These are phyloP conservation scores for Fusarium fujikuroi DNA, from an alignment of 2,329 filamentous ascomycete species.

Conservation along the genomic window DNA sequence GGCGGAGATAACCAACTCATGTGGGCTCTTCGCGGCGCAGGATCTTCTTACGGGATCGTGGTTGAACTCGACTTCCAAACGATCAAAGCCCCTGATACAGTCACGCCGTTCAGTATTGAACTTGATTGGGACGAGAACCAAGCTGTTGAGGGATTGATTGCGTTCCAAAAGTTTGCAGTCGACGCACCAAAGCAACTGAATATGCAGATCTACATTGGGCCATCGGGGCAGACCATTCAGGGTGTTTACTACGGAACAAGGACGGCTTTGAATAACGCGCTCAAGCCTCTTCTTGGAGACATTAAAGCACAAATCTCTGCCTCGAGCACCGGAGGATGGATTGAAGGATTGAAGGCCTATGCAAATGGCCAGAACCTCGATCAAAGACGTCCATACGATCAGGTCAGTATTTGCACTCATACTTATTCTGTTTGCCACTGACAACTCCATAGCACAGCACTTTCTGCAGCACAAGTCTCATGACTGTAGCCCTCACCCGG, in stretches of 20 bases:
- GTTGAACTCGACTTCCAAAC: conserved; percentile 45
- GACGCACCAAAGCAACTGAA: conserved; percentile 45
- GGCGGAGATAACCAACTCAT: conserved; percentile 41
- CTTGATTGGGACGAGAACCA: conserved; percentile 31
- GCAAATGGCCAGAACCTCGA: conserved; percentile 33
- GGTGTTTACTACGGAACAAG: conserved; percentile 45
- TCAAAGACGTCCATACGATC: conserved; percentile 41
- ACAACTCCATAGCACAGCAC: conserved; percentile 40
- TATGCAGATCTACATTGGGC: conserved; percentile 41
- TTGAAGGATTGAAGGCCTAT: conserved; percentile 40
- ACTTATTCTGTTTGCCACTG: not conserved
- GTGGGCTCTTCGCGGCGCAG: conserved; percentile 47
- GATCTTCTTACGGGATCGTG: conserved; percentile 48
- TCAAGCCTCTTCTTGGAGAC: conserved; percentile 37
- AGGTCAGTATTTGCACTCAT: conserved; percentile 8
- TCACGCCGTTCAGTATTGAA: conserved; percentile 39
- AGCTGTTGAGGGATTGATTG: conserved; percentile 36
- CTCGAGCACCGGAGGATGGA: conserved; percentile 40
- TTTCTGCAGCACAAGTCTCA: conserved; percentile 47
- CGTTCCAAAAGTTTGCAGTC: conserved; percentile 42
- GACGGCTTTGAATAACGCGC: conserved; percentile 16
- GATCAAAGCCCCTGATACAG: conserved; percentile 36
- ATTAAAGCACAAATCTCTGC: conserved; percentile 16
- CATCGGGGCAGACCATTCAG: conserved; percentile 38
- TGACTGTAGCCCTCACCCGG: conserved; percentile 42